phyloP scores from a whole-genome alignment of 306 rosid species.

The Cercis canadensis region DNA sequence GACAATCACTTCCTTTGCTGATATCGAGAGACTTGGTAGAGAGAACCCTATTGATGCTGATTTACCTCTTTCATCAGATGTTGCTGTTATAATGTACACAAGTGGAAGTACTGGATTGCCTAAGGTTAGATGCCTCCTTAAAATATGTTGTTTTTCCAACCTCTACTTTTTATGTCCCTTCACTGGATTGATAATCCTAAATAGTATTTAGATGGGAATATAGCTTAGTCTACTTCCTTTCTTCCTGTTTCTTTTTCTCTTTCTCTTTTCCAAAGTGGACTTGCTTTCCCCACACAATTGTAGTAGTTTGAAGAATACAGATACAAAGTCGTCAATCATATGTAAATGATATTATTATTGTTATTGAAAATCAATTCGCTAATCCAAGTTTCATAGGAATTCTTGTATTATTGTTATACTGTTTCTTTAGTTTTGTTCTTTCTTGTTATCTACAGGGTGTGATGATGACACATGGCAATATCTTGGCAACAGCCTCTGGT shows the following conservation, averaged over 20 bases:
- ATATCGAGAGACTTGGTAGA: constrained; percentile 75
- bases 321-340: neutral
- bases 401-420: neutral
- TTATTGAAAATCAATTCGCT: neutral
- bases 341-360: neutral
- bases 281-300: neutral
- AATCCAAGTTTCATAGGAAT: neutral
- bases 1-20: constrained; percentile 62
- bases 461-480: constrained; percentile 96
- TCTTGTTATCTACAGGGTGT: constrained; percentile 73
- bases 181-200: constrained; percentile 28
- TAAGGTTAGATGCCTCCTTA: constrained; percentile 69
- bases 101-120: constrained; percentile 99
- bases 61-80: constrained; percentile 81
- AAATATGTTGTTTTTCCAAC: constrained; percentile 15
- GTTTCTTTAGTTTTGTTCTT: constrained; percentile 18
- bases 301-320: neutral
- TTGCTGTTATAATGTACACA: constrained; percentile 98
- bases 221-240: neutral
- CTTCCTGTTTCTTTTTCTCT: neutral
- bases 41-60: constrained; percentile 68
- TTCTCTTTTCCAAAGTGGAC: neutral
- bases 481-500: constrained; percentile 82
- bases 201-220: neutral
- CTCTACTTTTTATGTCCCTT: constrained; percentile 6